Conservation (phyloP, 164 flowering plant species). For the Aristolochia fimbriata region DNA sequence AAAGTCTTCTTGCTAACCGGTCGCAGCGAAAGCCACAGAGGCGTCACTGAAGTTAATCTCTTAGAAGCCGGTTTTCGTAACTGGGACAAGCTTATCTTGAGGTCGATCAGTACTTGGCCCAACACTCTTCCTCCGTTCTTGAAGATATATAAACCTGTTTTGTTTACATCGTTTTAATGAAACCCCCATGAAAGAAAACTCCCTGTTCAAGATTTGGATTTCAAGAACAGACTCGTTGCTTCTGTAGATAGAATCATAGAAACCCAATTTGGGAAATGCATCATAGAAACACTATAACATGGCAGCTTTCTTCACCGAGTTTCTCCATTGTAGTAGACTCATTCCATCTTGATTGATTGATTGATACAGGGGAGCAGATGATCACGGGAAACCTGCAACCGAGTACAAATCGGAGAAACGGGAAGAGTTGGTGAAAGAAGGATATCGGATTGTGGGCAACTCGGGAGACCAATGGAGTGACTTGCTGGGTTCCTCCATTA, state of each 20-base stretch:
- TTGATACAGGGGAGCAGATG: constrained; percentile 41
- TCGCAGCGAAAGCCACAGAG: constrained; percentile 59
- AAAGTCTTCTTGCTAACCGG: constrained; percentile 83
- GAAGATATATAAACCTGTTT: not conserved
- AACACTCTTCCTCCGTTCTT: not conserved
- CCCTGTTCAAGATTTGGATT: not conserved
- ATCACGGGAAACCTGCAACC: constrained; percentile 52
- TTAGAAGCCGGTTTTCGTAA: constrained; percentile 52
- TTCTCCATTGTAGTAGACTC: too few relatives aligned
- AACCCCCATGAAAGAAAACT: not conserved
- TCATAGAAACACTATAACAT: too few relatives aligned
- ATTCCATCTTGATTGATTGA: too few relatives aligned
- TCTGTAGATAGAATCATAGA: too few relatives aligned
- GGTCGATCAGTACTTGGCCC: constrained; percentile 47
- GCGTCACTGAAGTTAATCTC: constrained; percentile 60
- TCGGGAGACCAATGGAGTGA: constrained; percentile 99
- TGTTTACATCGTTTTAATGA: not conserved
- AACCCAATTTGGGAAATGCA: too few relatives aligned
- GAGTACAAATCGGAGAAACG: constrained; percentile 79
- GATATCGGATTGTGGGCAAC: constrained; percentile 60
- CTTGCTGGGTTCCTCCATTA: constrained; percentile 42
- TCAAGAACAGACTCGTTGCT: not conserved
- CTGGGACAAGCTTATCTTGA: constrained; percentile 84
- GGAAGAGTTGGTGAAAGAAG: constrained; percentile 53
- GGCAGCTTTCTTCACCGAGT: too few relatives aligned